A percentile compares a stretch with the other conserved stretches of the same genome.
These are phyloP conservation scores for Baorangia bicolor DNA, from an alignment of 768 basidiomycete genomes.

Conservation along the genomic window DNA sequence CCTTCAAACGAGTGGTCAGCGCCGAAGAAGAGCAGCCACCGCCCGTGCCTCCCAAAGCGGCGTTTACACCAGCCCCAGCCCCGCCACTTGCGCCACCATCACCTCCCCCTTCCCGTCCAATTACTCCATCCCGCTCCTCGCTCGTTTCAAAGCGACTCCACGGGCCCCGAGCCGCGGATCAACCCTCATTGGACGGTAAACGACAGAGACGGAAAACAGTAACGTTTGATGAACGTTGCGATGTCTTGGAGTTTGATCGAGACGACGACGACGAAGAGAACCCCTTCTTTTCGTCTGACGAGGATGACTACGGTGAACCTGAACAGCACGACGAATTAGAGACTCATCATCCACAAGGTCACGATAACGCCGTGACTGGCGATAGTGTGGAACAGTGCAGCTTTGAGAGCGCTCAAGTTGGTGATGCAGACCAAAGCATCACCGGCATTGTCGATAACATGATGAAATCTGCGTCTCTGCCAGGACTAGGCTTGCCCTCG, in stretches of 20 bases:
- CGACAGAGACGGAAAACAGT: constrained; percentile 73
- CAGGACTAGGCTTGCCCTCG: constrained; percentile 28
- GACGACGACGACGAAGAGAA: constrained; percentile 58
- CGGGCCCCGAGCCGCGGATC: constrained; percentile 65
- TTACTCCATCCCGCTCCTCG: constrained; percentile 51
- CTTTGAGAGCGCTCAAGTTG: constrained; percentile 46
- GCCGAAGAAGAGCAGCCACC: constrained; percentile 32
- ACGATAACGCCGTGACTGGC: not conserved
- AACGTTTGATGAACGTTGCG: constrained; percentile 74
- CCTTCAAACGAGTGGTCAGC: constrained; percentile 50
- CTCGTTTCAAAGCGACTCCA: constrained; percentile 72
- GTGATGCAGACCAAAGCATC: constrained; percentile 54
- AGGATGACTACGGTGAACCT: constrained; percentile 28
- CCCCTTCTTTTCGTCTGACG: constrained; percentile 43
- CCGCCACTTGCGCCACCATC: constrained; percentile 21
- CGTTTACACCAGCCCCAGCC: not conserved
- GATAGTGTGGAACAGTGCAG: constrained; percentile 14
- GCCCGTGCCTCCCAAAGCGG: constrained; percentile 26
- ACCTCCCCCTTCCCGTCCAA: constrained; percentile 28
- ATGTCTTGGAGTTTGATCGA: constrained; percentile 77
- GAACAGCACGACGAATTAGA: constrained; percentile 16
- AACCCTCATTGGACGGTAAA: constrained; percentile 29
- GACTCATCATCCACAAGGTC: constrained; percentile 10
- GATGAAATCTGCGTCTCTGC: constrained; percentile 40
- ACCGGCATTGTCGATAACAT: constrained; percentile 73